Base-by-base conservation (phyloP, 805 yeast genomes). In the Saccharomyces jurei region DNA sequence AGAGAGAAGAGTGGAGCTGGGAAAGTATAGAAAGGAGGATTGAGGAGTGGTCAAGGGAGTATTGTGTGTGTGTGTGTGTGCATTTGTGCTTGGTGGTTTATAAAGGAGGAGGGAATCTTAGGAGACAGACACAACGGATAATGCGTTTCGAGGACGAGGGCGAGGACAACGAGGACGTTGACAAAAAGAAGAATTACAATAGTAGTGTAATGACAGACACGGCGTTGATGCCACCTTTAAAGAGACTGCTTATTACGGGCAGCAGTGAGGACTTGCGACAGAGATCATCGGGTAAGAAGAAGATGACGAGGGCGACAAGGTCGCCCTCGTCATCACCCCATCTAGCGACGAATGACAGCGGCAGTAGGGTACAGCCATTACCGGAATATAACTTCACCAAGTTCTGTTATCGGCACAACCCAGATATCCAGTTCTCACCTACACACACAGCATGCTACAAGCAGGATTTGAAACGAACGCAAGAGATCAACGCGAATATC, bases 381-480 rank as follows among this genome's bases (percentile, higher is more conserved):
- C 73, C 73, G 22, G 60, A 63, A 50, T 85, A 79, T 59, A 79
- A 81, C 61, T 80, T 77, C 64, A 86, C 83, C 61, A 78, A 79
- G 60, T 92, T 81, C 71, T 92, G 99, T 67, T 92, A 92, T 70
- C 76, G 98, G 52, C 99, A 92, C 70, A 89, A 92, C 65, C 98
- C 98, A 2, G 91, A 89, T 54, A 78, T 88, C 48, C 82, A 83
- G 49, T 82, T 89, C 64, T 57, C 66, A 1, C 58, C 65, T 10
- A 62, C 63, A 11, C 62, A 61, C 41, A 63, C 63, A 11, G 58
- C 62, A 46, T 66, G 71, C 51, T 59, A 59, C 54, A 61, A 60
- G 51, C 70, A 64, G 50, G 70, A 62, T 55, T 51, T 63, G 53
- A 56, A 61, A 36, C 56, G 63, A 25, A 51, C 58, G 49, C 54